phyloP scores from a whole-genome alignment of 75 land plant species.

The Pseudotsuga menziesii region DNA sequence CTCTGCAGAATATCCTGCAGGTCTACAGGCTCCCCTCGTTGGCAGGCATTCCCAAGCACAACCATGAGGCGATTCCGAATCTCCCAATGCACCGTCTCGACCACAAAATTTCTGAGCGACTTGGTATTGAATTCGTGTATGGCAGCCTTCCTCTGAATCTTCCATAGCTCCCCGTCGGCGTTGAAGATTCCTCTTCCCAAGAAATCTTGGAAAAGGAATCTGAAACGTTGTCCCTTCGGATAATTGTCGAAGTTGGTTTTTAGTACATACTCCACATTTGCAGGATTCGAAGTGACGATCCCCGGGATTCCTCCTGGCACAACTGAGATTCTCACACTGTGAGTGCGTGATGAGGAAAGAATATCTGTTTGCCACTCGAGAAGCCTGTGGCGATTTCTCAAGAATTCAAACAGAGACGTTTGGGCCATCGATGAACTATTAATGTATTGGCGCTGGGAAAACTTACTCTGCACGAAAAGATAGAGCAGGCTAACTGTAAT shows the following conservation, averaged over 20 bases:
- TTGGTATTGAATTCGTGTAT: constrained; percentile 22
- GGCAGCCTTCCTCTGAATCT: constrained; percentile 20
- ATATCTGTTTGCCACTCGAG: neutral
- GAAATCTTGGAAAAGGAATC: constrained; percentile 12
- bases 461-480: no score
- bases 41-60: neutral
- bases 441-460: no score
- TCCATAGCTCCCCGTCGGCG: constrained; percentile 24
- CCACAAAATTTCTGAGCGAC: neutral
- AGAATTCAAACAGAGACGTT: neutral
- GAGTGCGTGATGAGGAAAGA: neutral
- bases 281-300: constrained; percentile 1
- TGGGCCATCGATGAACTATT: no score
- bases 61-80: neutral
- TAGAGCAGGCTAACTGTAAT: no score
- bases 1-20: constrained; percentile 27
- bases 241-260: constrained; percentile 25
- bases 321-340: neutral
- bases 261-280: constrained; percentile 18
- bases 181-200: constrained; percentile 28
- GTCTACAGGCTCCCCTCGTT: constrained; percentile 4
- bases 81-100: neutral
- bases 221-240: constrained; percentile 14
- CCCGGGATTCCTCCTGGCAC: no score
- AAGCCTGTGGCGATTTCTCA: neutral